phyloP scores from a whole-genome alignment of 2,329 filamentous ascomycete species.

The Periconia sp. region DNA sequence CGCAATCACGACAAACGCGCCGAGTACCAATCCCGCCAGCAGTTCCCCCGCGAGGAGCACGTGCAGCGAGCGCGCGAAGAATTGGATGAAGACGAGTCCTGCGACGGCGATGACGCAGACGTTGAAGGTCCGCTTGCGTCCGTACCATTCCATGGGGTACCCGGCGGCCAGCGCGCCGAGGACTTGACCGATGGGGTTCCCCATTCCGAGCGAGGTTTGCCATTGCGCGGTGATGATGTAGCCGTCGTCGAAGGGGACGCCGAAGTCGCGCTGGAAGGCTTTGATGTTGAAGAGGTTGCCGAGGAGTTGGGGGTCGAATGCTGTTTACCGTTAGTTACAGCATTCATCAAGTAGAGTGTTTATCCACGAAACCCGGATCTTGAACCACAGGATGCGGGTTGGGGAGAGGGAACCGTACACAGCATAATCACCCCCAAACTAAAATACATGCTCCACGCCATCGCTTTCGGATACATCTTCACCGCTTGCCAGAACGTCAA shows the following conservation, averaged over 20 bases:
- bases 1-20: constrained; percentile 59
- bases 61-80: constrained; percentile 60
- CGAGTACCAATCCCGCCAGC: constrained; percentile 61
- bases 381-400: too few species aligned
- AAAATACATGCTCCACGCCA: constrained; percentile 61
- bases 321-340: too few species aligned
- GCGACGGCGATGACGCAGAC: constrained; percentile 18
- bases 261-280: constrained; percentile 60
- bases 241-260: constrained; percentile 51
- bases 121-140: constrained; percentile 28
- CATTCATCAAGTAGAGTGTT: too few species aligned
- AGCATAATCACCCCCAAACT: constrained; percentile 63
- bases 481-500: constrained; percentile 42
- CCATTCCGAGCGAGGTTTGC: constrained; percentile 49
- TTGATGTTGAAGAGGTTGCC: constrained; percentile 64
- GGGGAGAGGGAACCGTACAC: constrained; percentile 26
- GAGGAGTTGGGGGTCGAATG: constrained; percentile 66
- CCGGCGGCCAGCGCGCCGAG: constrained; percentile 53
- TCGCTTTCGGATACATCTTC: constrained; percentile 49
- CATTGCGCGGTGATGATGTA: constrained; percentile 43
- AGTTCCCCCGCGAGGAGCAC: constrained; percentile 63
- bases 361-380: too few species aligned
- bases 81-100: constrained; percentile 63
- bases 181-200: constrained; percentile 60
- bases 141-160: constrained; percentile 44